Percentiles rank a stretch among this genome's conserved stretches.
Conservation (phyloP, 352 stramenopile species). For the Saprolegnia diclina region DNA sequence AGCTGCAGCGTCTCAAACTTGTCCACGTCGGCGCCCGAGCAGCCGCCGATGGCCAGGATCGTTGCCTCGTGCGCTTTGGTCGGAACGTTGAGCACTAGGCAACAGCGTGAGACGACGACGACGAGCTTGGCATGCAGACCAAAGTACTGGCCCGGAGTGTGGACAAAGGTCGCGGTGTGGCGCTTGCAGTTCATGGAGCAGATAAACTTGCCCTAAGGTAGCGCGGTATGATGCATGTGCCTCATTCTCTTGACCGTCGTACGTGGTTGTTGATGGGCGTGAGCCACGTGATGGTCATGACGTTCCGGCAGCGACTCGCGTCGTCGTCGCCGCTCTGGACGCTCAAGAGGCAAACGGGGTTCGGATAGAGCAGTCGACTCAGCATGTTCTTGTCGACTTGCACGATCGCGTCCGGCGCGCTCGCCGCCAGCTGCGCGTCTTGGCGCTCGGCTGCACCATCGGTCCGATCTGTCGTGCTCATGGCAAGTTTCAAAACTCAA, state of each 20-base stretch:
- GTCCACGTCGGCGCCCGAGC: conserved; percentile 44
- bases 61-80: conserved; percentile 65
- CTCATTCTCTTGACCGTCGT: background rate
- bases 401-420: conserved; percentile 28
- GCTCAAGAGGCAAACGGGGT: conserved; percentile 72
- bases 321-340: conserved; percentile 32
- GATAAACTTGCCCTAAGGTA: conserved; percentile 55
- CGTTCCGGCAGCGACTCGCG: conserved; percentile 31
- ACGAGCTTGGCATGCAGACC: conserved; percentile 35
- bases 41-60: conserved; percentile 67
- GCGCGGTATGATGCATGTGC: background rate
- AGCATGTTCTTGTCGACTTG: conserved; percentile 63
- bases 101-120: background rate
- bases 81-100: conserved; percentile 66
- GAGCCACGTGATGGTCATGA: conserved; percentile 86
- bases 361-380: conserved; percentile 70
- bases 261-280: conserved; percentile 86
- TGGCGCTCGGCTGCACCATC: background rate
- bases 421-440: background rate
- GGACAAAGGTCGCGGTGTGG: conserved; percentile 58
- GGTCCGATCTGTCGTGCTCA: background rate
- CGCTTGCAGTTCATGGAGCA: conserved; percentile 74
- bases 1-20: conserved; percentile 58
- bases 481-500: background rate
- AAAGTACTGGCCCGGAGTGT: conserved; percentile 44